A percentile compares a stretch with the other conserved stretches of the same genome.
phyloP scores from a whole-genome alignment of 2,329 filamentous ascomycete species.

The Arthrobotrys entomopaga region DNA sequence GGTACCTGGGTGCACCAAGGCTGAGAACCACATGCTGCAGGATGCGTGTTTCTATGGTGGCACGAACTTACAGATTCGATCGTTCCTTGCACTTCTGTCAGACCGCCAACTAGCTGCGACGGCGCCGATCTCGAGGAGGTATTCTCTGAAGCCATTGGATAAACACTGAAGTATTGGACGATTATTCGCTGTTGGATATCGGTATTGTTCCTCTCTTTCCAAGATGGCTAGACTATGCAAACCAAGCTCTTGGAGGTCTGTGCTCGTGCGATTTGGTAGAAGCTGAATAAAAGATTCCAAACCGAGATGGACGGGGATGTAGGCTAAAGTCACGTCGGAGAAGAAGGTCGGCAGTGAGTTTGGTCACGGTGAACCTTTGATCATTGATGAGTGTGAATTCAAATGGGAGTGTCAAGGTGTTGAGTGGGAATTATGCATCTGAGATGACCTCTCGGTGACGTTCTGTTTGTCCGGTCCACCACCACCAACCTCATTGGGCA shows the following conservation, averaged over 20 bases:
- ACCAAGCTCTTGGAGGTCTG: conserved; percentile 28
- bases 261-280: conserved; percentile 3
- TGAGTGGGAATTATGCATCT: conserved; percentile 6
- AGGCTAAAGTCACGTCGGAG: background rate
- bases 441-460: conserved; percentile 28
- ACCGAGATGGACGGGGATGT: conserved; percentile 3
- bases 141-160: conserved; percentile 16
- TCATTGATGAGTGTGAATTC: conserved; percentile 4
- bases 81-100: conserved; percentile 53
- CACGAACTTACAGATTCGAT: conserved; percentile 43
- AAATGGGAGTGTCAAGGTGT: conserved; percentile 20
- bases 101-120: conserved; percentile 36
- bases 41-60: conserved; percentile 5
- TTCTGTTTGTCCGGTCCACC: conserved; percentile 17
- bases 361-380: conserved; percentile 10
- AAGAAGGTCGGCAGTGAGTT: conserved; percentile 4
- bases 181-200: conserved; percentile 8
- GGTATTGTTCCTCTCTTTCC: background rate
- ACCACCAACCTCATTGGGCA: conserved; percentile 22
- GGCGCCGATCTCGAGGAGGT: conserved; percentile 31
- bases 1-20: conserved; percentile 11
- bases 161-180: too few relatives aligned
- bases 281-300: conserved; percentile 18
- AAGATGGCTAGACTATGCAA: conserved; percentile 18
- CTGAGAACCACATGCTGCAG: conserved; percentile 36